Base-by-base conservation (phyloP, 495 filamentous ascomycete genomes). In the Annulohypoxylon stygium region DNA sequence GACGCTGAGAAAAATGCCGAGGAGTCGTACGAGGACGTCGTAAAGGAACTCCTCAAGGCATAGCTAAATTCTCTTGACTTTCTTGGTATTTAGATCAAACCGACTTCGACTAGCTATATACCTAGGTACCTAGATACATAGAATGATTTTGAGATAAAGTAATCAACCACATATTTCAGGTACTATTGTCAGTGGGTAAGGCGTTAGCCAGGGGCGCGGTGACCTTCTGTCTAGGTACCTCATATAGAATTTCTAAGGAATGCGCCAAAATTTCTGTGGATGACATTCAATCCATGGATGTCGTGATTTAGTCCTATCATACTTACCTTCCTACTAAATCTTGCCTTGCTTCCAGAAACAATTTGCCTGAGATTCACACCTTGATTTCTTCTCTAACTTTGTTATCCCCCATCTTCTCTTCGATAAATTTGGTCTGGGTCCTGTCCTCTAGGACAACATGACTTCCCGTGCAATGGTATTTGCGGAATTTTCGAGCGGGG, bases 1-100 rank as follows among this genome's bases (percentile, higher is more conserved):
- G 87, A 89, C 60, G 82, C 86, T 0, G 87, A 88, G 81, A 86
- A 83, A 74, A 80, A 89, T 63, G 83, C 86, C 4, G 84, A 87
- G 43, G 86, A 88, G 60, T 79, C 78, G 14, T 88, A 86, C 70
- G 84, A 85, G 18, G 79, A 81, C 41, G 65, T 78, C 12, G 80
- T 86, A 54, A 74, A 69, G 33, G 69, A 67, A 26, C 12, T 75
- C 20, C 67, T 67, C n/a, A 62, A 62, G 6, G 9, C 36, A 41
- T 60, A 60, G 57, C 2, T 18, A 3, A 11, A 5, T 16, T 16
- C 5, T 37, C 18, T 33, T 37, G 9, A 14, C 14, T 16, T 1
- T 37, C 18, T 33, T 37, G 9, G 4, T n/a, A 14, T 14, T 4
- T 43, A n/a, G 39, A 43, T 43, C 12, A 2, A 4, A 43, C 14